Evolutionary conservation across 148 eudicot genomes (phyloP).

Genomic region (Simmondsia chinensis): DNA sequence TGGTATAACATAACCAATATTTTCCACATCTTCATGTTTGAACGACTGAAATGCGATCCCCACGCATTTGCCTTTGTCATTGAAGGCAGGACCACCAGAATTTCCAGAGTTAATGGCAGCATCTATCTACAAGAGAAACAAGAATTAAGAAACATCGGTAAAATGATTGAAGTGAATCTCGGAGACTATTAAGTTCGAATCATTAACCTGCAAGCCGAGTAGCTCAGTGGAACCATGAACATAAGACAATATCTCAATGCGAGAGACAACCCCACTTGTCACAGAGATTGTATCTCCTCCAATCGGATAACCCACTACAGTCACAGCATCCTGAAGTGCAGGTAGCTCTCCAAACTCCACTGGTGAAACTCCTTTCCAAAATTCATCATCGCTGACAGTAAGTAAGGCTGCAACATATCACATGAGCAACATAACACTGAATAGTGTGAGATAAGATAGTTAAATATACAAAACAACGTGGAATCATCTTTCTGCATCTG

Average conservation of each 20-base stretch:
- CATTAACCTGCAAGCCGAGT: constrained; percentile 79
- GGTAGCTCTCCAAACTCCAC: constrained; percentile 77
- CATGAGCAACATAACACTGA: constrained; percentile 1
- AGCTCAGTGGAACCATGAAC: constrained; percentile 92
- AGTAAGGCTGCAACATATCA: constrained; percentile 64
- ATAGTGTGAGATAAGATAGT: too few species aligned
- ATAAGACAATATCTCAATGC: constrained; percentile 86
- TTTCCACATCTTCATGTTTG: constrained; percentile 83
- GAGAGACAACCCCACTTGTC: constrained; percentile 95
- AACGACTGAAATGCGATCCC: constrained; percentile 95
- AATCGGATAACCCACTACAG: constrained; percentile 92
- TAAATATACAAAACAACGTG: too few species aligned
- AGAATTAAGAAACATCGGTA: neutral
- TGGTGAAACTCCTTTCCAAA: constrained; percentile 88
- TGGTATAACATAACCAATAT: constrained; percentile 91
- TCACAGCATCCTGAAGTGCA: constrained; percentile 92
- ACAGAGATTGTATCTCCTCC: constrained; percentile 97
- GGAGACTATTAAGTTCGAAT: too few species aligned
- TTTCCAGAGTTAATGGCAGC: constrained; percentile 94
- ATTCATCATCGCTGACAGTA: constrained; percentile 75
- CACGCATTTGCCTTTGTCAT: constrained; percentile 72
- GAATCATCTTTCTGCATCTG: too few species aligned
- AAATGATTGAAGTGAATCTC: neutral
- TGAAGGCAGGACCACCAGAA: constrained; percentile 93
- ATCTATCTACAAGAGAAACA: constrained; percentile 45